Evolutionary conservation across 2,329 filamentous ascomycete genomes (phyloP).

Genomic region (Penicillium sp.): DNA sequence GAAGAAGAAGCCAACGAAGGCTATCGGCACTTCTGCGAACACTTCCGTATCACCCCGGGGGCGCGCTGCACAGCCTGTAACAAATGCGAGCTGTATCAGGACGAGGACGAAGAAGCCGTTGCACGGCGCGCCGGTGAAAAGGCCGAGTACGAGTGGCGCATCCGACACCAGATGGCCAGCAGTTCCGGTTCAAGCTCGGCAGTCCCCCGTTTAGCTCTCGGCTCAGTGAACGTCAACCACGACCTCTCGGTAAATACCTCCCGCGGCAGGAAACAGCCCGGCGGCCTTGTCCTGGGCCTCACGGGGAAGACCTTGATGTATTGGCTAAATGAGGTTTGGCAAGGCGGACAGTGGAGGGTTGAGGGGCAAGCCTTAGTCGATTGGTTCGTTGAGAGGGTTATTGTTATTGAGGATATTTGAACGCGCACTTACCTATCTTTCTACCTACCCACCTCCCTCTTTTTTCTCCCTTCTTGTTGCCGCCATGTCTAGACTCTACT

Average conservation of each 20-base stretch:
- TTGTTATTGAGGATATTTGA: conserved; percentile 43
- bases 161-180: conserved; percentile 59
- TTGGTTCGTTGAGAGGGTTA: conserved; percentile 45
- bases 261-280: background rate
- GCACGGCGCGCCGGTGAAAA: conserved; percentile 71
- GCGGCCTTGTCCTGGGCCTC: conserved; percentile 16
- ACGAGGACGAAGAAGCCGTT: conserved; percentile 74
- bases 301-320: conserved; percentile 35
- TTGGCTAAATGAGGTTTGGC: conserved; percentile 45
- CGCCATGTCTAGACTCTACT: too few species aligned
- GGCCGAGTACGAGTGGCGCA: conserved; percentile 73
- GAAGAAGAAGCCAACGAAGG: conserved; percentile 64
- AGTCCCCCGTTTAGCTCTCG: background rate
- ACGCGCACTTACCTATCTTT: background rate
- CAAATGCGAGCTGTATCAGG: conserved; percentile 73
- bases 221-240: conserved; percentile 33
- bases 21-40: conserved; percentile 94
- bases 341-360: conserved; percentile 46
- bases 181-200: background rate
- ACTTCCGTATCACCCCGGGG: conserved; percentile 84
- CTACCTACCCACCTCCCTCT: too few species aligned
- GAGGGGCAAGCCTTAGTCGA: conserved; percentile 48
- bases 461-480: background rate
- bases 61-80: conserved; percentile 77
- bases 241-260: conserved; percentile 28